phyloP scores from a whole-genome alignment of 225 moss, liverwort and hornwort genomes.

The Pleurozium schreberi region DNA sequence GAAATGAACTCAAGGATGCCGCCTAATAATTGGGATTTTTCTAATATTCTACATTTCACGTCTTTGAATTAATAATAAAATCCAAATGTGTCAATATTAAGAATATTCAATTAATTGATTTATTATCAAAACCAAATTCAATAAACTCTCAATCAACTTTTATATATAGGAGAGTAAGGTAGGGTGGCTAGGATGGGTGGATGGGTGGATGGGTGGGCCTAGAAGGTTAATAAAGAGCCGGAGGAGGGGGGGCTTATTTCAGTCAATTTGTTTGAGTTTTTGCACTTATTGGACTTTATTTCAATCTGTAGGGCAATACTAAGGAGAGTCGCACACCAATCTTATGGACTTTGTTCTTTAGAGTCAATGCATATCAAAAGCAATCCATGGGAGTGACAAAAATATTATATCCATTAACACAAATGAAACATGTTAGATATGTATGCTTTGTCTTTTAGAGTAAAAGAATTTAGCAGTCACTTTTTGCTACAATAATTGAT shows the following conservation, averaged over 20 bases:
- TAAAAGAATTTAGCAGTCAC: too few species aligned
- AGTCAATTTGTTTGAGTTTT: not conserved
- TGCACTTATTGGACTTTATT: not conserved
- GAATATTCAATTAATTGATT: not conserved
- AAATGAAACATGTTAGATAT: too few species aligned
- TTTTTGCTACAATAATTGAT: not conserved
- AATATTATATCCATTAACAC: too few species aligned
- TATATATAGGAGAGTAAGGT: too few species aligned
- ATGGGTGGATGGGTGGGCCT: too few species aligned
- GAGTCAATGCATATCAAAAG: too few species aligned
- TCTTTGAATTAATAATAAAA: not conserved
- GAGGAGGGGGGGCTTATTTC: too few species aligned
- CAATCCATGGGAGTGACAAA: too few species aligned
- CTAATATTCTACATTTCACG: not conserved
- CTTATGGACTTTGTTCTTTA: too few species aligned
- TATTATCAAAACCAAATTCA: not conserved
- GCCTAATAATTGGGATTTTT: not conserved
- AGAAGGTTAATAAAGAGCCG: too few species aligned
- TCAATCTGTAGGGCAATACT: not conserved
- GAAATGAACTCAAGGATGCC: not conserved
- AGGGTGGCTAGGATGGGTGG: too few species aligned
- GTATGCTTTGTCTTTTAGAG: too few species aligned
- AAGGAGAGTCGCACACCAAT: not conserved
- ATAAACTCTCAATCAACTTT: not conserved
- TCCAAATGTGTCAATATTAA: not conserved